Evolutionary conservation across 2,329 filamentous ascomycete species (phyloP).

Genomic region (Neodidymelliopsis sp.): DNA sequence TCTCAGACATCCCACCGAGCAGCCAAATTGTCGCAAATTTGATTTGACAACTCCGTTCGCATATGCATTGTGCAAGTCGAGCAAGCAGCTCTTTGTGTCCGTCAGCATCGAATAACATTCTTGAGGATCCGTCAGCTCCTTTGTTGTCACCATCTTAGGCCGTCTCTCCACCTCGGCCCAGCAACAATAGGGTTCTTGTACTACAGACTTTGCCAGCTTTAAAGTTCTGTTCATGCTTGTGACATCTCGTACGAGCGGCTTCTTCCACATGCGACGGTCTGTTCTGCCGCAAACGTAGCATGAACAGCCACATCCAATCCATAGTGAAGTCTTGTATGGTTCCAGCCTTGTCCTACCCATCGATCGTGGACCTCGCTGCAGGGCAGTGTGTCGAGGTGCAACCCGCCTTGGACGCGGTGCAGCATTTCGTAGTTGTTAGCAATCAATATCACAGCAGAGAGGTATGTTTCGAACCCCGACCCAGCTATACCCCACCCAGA

Average conservation of each 20-base stretch:
- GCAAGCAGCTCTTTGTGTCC: neutral
- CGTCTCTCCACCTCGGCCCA: neutral
- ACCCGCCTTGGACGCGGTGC: conserved; percentile 6
- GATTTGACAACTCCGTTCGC: neutral
- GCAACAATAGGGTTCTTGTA: neutral
- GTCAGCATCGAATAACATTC: too few species aligned
- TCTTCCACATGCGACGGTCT: too few species aligned
- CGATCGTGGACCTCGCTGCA: neutral
- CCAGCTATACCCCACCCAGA: neutral
- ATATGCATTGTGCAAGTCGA: neutral
- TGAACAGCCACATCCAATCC: too few species aligned
- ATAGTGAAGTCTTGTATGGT: too few species aligned
- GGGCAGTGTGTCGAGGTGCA: neutral
- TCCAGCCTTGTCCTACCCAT: too few species aligned
- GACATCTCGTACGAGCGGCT: neutral
- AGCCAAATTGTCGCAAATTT: too few species aligned
- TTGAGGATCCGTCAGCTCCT: neutral
- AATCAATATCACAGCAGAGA: conserved; percentile 1
- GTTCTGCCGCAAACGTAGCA: too few species aligned
- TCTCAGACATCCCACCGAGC: neutral
- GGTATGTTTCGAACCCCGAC: conserved; percentile 4
- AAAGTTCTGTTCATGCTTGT: neutral
- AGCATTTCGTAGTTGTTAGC: conserved; percentile 8
- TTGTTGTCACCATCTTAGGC: neutral
- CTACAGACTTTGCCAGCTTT: neutral